A percentile compares a stretch with the other conserved stretches of the same genome.
Evolutionary conservation across 805 yeast species (phyloP).

Genomic region (Cyberlindnera xylosilytica): DNA sequence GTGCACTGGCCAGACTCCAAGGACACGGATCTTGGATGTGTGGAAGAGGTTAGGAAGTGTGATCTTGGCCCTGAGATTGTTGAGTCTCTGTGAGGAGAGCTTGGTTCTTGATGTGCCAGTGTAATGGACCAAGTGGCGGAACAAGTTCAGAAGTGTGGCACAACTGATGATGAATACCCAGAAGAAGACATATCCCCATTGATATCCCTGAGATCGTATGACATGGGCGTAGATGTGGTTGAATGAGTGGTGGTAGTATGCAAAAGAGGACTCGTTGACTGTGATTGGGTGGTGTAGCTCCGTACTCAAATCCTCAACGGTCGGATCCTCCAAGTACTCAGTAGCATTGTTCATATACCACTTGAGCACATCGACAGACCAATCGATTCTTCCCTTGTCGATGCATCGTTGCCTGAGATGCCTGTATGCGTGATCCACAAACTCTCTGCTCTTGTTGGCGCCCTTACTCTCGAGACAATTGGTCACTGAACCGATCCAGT

Average conservation of each 20-base stretch:
- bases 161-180: slow-evolving; percentile 36
- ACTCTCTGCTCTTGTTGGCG: slow-evolving; percentile 21
- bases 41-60: slow-evolving; percentile 28
- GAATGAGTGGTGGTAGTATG: slow-evolving; percentile 33
- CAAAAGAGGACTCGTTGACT: slow-evolving; percentile 31
- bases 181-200: slow-evolving; percentile 44
- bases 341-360: slow-evolving; percentile 36
- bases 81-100: slow-evolving; percentile 15
- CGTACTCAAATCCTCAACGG: slow-evolving; percentile 20
- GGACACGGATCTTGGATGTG: slow-evolving; percentile 22
- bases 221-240: slow-evolving; percentile 37
- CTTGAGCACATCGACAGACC: slow-evolving; percentile 33
- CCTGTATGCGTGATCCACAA: slow-evolving; percentile 36
- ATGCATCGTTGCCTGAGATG: slow-evolving; percentile 37
- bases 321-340: slow-evolving; percentile 30
- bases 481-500: slow-evolving; percentile 44
- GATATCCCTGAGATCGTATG: slow-evolving; percentile 37
- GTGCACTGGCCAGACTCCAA: slow-evolving; percentile 28
- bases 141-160: slow-evolving; percentile 31
- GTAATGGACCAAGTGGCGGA: slow-evolving; percentile 25
- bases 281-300: slow-evolving; percentile 32
- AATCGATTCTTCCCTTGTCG: slow-evolving; percentile 32
- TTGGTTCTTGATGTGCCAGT: slow-evolving; percentile 19
- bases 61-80: slow-evolving; percentile 24
- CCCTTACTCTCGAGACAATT: slow-evolving; percentile 38